Evolutionary conservation across 2,329 filamentous ascomycete genomes (phyloP), one percentile per base, ranked within the genome.

Genomic region (Ophiostoma sp.): DNA sequence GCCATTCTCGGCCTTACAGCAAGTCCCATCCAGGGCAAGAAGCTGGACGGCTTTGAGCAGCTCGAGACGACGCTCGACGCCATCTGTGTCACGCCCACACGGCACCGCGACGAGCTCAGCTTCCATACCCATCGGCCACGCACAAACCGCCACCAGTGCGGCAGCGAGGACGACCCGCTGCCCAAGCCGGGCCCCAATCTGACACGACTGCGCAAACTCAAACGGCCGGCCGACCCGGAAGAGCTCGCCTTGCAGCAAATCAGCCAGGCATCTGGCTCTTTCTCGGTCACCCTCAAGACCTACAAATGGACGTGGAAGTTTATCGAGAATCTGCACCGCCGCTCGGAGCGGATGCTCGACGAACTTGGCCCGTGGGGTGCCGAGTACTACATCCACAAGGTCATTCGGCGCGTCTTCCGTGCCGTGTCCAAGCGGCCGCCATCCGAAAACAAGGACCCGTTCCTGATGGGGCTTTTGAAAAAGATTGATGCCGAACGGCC

Each of bases 1-100:
- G 82, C 83, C 27, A 89, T 97, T 36, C 81, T 97, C 5, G 93
- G 93, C 0, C 81, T 97, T 33, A 94, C 90, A 7, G 93, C 93
- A 0, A 96, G 91, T 72, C 93, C 93, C 0, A 85, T 92, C 3
- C 87, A 90, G 73, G 86, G 83, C 70, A 86, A 85, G 1, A 84
- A 84, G 20, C 77, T 83, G 1, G 79, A 81, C 1, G 84, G 84
- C 48, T 81, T 94, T 17, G 80, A 85, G 77, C 76, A 78, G 4
- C 84, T 96, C 7, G 93, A 96, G 76, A 73, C 77, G 3, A 91
- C 90, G 57, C 80, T 97, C 62, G 84, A 93, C 76, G 86, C 92
- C 0, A 81, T 86, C 41, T 91, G 89, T 73, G 85, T 84, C 72
- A 89, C 89, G 0, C 93, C 93, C 0, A 89, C 85, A 2, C 75